Conservation (phyloP, 352 stramenopile genomes). For the Pseudoperonospora humuli region DNA sequence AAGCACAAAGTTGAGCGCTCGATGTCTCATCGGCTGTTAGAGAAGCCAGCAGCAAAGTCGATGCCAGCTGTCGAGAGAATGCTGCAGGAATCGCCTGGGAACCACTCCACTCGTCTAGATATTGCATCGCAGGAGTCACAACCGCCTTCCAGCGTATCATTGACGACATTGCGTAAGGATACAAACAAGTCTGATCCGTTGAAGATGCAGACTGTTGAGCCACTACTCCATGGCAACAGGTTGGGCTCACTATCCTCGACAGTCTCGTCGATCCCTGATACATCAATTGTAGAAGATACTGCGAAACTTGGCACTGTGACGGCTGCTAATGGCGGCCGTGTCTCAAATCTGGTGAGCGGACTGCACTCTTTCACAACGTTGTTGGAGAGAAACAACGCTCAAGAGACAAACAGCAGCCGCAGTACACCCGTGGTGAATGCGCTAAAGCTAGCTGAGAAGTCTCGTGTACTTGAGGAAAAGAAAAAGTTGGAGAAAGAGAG, state of each 20-base stretch:
- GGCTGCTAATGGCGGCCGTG: conserved; percentile 20
- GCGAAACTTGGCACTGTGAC: conserved; percentile 11
- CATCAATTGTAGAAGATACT: conserved; percentile 20
- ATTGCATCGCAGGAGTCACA: conserved; percentile 1
- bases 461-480: conserved; percentile 57
- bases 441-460: conserved; percentile 65
- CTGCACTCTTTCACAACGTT: conserved; percentile 71
- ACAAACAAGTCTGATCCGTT: neutral
- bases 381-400: conserved; percentile 42
- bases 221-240: conserved; percentile 3
- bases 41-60: conserved; percentile 9
- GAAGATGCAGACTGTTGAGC: neutral
- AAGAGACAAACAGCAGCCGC: conserved; percentile 24
- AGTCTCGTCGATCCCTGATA: conserved; percentile 43
- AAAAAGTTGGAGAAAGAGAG: conserved; percentile 54
- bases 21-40: conserved; percentile 1
- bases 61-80: conserved; percentile 1
- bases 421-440: conserved; percentile 51
- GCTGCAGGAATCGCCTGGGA: neutral
- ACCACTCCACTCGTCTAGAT: neutral
- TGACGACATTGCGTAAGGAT: neutral
- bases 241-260: conserved; percentile 47
- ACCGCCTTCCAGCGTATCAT: neutral
- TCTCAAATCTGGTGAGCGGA: conserved; percentile 57
- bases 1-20: conserved; percentile 8